Evolutionary conservation across 345 rosid species (phyloP).

Genomic region (Salix arbutifolia): DNA sequence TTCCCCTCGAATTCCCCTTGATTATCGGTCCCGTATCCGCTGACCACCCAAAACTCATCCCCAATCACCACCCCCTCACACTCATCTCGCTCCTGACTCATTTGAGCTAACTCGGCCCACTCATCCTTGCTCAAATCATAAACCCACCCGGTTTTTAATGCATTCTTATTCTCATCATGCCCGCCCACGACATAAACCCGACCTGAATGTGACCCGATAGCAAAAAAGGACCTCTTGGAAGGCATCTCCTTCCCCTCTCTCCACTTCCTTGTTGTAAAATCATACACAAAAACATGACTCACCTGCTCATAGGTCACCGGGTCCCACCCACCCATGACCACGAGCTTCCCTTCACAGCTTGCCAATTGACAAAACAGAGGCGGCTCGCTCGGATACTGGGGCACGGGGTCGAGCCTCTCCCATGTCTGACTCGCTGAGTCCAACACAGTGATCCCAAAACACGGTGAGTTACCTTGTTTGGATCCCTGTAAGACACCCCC

Average conservation of each 20-base stretch:
- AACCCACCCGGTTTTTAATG: slow-evolving; percentile 51
- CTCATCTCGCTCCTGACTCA: slow-evolving; percentile 65
- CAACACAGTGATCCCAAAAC: slow-evolving; percentile 36
- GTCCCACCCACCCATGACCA: slow-evolving; percentile 73
- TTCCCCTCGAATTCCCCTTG: slow-evolving; percentile 57
- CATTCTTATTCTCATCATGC: slow-evolving; percentile 67
- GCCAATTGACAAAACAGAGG: slow-evolving; percentile 59
- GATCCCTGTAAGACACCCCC: neutral
- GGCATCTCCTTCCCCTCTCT: slow-evolving; percentile 51
- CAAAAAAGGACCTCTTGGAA: slow-evolving; percentile 51
- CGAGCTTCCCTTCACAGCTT: slow-evolving; percentile 53
- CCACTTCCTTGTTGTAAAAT: slow-evolving; percentile 47
- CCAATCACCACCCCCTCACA: slow-evolving; percentile 54
- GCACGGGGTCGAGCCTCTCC: slow-evolving; percentile 42
- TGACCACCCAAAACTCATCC: slow-evolving; percentile 57
- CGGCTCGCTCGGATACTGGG: slow-evolving; percentile 43
- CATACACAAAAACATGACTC: slow-evolving; percentile 49
- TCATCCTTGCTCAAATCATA: slow-evolving; percentile 47
- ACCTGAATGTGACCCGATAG: slow-evolving; percentile 33
- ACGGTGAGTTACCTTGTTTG: slow-evolving; percentile 28
- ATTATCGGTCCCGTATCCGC: slow-evolving; percentile 54
- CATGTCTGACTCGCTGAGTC: slow-evolving; percentile 40
- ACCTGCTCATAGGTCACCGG: slow-evolving; percentile 51
- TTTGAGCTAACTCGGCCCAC: slow-evolving; percentile 47
- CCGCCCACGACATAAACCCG: slow-evolving; percentile 52